These are phyloP conservation scores for Chloropicon primus DNA, from an alignment of 139 green algal genomes.

Conservation along the genomic window DNA sequence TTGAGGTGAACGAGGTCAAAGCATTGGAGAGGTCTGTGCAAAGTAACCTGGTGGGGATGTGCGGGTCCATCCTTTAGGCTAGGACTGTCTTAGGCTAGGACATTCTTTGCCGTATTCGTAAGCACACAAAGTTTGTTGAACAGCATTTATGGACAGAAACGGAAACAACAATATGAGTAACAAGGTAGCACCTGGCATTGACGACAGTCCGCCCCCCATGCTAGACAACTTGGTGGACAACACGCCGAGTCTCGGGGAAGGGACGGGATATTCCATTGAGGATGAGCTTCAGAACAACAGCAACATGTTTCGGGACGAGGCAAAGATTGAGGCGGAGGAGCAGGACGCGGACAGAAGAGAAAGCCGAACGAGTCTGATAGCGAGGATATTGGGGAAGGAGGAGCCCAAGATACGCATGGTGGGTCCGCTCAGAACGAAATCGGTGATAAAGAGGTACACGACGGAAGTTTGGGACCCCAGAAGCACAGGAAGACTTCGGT, in stretches of 20 bases:
- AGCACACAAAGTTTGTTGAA: background rate
- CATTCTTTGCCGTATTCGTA: background rate
- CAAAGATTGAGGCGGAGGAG: background rate
- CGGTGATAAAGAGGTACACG: background rate
- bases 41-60: too few relatives aligned
- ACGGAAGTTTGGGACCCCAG: background rate
- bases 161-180: background rate
- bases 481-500: background rate
- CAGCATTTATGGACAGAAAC: background rate
- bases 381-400: background rate
- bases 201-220: background rate
- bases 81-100: too few relatives aligned
- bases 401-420: background rate
- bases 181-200: background rate
- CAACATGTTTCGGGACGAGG: background rate
- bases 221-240: background rate
- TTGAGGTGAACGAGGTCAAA: too few relatives aligned
- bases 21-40: too few relatives aligned
- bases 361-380: background rate
- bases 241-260: background rate
- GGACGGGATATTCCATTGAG: background rate
- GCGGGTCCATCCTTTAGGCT: too few relatives aligned
- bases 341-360: background rate
- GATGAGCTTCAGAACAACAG: background rate
- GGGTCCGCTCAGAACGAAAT: background rate